A percentile compares a stretch with the other conserved stretches of the same genome.
phyloP scores from a whole-genome alignment of 805 yeast genomes.

The Grigorovia transvaalensis region DNA sequence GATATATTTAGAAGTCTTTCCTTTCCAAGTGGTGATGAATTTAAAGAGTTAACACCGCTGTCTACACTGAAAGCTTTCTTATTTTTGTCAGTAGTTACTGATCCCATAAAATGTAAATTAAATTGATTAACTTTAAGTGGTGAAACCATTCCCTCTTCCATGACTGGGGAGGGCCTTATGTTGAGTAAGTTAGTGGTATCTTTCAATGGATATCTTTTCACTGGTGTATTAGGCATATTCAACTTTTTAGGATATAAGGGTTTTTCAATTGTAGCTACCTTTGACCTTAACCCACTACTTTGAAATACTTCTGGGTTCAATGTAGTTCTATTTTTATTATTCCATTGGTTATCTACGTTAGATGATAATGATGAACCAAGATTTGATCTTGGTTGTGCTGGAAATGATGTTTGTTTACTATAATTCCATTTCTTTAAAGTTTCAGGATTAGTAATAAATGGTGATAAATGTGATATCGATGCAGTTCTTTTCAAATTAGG shows the following conservation, averaged over 20 bases:
- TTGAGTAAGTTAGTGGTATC: conserved; percentile 6
- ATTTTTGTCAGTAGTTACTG: neutral
- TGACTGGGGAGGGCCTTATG: conserved; percentile 4
- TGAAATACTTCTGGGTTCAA: neutral
- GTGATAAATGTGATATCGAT: conserved; percentile 24
- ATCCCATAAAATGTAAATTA: neutral
- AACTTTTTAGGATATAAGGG: conserved; percentile 16
- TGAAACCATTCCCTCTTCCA: conserved; percentile 9
- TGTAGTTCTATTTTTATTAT: neutral
- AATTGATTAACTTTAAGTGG: neutral
- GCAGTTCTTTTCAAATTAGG: conserved; percentile 18
- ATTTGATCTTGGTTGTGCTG: neutral
- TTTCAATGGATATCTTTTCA: conserved; percentile 23
- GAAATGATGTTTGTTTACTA: conserved; percentile 1
- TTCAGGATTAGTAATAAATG: conserved; percentile 22
- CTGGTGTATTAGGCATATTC: conserved; percentile 25
- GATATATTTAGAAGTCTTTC: neutral
- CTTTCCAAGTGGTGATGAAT: conserved; percentile 11
- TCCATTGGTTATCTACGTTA: conserved; percentile 1
- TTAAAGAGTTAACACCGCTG: neutral
- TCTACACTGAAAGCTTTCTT: neutral
- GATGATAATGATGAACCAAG: conserved; percentile 3
- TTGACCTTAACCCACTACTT: conserved; percentile 21
- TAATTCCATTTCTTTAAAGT: conserved; percentile 13
- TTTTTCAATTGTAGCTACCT: conserved; percentile 9